Conservation (phyloP, 192 early-diverging fungal species). For the Coemansia sp. region DNA sequence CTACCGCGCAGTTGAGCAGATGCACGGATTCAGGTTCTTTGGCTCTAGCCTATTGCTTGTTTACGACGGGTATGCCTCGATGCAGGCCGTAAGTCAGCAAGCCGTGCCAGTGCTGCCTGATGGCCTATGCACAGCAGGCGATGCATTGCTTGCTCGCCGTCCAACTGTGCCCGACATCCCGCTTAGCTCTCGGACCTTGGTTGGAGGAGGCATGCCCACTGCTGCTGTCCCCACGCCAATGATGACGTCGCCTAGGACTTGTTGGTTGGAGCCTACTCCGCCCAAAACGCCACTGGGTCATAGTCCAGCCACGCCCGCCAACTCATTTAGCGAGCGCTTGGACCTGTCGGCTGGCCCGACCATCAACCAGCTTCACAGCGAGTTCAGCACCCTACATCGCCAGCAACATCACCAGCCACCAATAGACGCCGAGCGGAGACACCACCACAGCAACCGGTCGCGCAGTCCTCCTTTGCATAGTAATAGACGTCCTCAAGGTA, state of each 20-base stretch:
- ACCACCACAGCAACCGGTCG: neutral
- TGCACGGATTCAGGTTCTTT: conserved; percentile 90
- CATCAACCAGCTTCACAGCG: conserved; percentile 1
- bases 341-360: conserved; percentile 16
- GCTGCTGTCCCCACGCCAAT: neutral
- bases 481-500: neutral
- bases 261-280: conserved; percentile 17
- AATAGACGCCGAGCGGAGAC: neutral
- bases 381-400: neutral
- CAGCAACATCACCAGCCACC: neutral
- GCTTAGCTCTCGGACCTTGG: conserved; percentile 5
- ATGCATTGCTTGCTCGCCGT: conserved; percentile 12
- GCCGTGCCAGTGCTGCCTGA: conserved; percentile 14
- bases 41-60: conserved; percentile 86
- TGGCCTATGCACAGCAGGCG: neutral
- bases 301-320: conserved; percentile 12
- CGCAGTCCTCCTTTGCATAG: neutral
- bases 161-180: conserved; percentile 21
- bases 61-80: conserved; percentile 77
- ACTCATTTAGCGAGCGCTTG: conserved; percentile 17
- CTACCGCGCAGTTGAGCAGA: conserved; percentile 71
- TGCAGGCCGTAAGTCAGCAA: conserved; percentile 17
- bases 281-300: conserved; percentile 19
- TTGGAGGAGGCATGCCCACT: neutral
- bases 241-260: neutral